Base-by-base conservation (phyloP, 768 basidiomycete genomes). In the Epithele typhae region DNA sequence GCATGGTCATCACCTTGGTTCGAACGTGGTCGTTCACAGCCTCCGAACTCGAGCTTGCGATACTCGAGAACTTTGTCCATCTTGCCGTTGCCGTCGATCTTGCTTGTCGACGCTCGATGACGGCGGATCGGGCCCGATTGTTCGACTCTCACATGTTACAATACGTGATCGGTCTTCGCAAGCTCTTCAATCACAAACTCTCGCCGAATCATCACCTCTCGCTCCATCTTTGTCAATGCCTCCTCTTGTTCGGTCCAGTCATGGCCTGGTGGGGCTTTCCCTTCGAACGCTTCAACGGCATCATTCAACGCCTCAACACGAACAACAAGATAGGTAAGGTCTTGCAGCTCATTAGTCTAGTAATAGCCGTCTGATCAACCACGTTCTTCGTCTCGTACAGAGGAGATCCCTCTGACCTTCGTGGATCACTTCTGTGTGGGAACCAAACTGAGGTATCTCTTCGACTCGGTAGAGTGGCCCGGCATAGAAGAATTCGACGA, bases 1-100 rank as follows among this genome's bases (percentile, higher is more conserved):
- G 68, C 44, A 41, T 71, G 0, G 54, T 59, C 0, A 59, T 71
- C 30, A 68, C 67, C 2, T 52, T 73, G 3, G 60, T 67, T 15
- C 57, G 66, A 8, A 48, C 68, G 0, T 73, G 70, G 70, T 56
- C 59, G 0, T 4, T 0, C 4, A 22, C 37, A 1, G 49, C 57
- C 1, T 55, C 60, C 0, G 44, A 44, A 12, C 21, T 51, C 2
- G 37, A 51, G 9, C 22, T 17, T 4, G 2, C 6, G 1, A 49
- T 64, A 37, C 53, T 70, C 4, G 35, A 44, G 2, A 67, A 70
- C 45, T 68, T 64, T 44, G 51, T 69, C 45, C 54, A 66, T 43
- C 43, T 49, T 14, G 38, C 35, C 21, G 4, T 15, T 7, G 43
- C 48, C 3, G 51, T 68, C 10, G 59, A 60, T 2, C 40, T 39